Percentiles rank a stretch among this genome's conserved stretches.
These are phyloP conservation scores for Karstenula rhodostoma DNA, from an alignment of 2,329 filamentous ascomycete species.

Conservation along the genomic window DNA sequence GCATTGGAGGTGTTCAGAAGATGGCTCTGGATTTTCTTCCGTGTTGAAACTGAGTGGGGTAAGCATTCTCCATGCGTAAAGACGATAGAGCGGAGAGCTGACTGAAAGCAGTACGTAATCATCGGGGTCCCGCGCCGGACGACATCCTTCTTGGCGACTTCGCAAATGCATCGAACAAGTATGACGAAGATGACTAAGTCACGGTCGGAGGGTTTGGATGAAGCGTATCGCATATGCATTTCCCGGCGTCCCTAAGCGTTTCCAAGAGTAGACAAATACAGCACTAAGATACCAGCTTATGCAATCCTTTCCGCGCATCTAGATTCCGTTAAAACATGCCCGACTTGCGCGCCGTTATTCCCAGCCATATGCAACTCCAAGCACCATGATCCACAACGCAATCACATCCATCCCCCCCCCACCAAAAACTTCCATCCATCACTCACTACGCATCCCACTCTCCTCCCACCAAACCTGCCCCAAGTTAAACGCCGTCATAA, in stretches of 20 bases:
- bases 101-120: slow-evolving; percentile 58
- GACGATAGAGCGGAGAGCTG: slow-evolving; percentile 13
- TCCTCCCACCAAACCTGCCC: slow-evolving; percentile 2
- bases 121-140: slow-evolving; percentile 65
- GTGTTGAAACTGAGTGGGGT: slow-evolving; percentile 93
- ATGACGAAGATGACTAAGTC: slow-evolving; percentile 63
- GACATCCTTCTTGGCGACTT: slow-evolving; percentile 77
- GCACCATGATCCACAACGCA: no score
- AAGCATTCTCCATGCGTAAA: slow-evolving; percentile 46
- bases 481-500: neutral
- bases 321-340: neutral
- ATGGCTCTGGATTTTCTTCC: slow-evolving; percentile 98
- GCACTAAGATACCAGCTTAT: slow-evolving; percentile 1
- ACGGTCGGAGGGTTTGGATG: neutral
- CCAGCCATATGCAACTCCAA: no score
- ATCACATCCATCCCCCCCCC: no score
- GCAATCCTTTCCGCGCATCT: neutral
- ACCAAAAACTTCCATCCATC: no score
- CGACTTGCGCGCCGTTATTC: no score
- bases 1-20: slow-evolving; percentile 84
- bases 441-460: neutral
- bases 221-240: slow-evolving; percentile 16
- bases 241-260: slow-evolving; percentile 9
- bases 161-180: slow-evolving; percentile 61
- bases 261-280: slow-evolving; percentile 1